Evolutionary conservation across 306 rosid species (phyloP).

Genomic region (Dalbergia cochinchinensis): DNA sequence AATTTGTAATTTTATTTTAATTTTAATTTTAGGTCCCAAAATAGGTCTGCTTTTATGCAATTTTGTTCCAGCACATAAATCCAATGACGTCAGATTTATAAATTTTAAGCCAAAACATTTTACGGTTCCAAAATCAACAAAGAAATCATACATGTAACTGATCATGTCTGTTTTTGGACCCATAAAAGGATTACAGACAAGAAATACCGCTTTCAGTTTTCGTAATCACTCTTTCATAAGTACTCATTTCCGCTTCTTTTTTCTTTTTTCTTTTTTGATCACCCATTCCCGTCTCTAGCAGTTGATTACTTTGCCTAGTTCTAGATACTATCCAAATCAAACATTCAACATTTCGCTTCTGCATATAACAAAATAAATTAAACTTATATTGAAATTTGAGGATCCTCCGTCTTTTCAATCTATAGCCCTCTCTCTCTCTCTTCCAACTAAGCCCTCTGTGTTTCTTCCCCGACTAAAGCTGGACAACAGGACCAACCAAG

Average conservation of each 20-base stretch:
- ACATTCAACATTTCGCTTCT: conserved; percentile 3
- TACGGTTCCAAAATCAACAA: neutral
- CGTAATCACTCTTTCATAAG: neutral
- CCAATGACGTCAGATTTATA: neutral
- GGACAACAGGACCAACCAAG: conserved; percentile 20
- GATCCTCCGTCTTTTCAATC: conserved; percentile 37
- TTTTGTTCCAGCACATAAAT: neutral
- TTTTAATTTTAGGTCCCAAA: no score
- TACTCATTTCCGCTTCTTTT: neutral
- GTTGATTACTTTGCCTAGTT: neutral
- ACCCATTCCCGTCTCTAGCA: neutral
- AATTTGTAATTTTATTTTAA: no score
- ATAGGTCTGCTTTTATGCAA: no score
- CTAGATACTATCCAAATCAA: conserved; percentile 6
- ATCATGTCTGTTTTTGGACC: conserved; percentile 18
- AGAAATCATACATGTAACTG: neutral
- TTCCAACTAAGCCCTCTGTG: neutral
- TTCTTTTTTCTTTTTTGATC: no score
- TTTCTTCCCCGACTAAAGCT: neutral
- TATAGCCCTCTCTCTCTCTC: neutral
- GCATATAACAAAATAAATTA: conserved; percentile 27
- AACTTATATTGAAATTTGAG: conserved; percentile 37
- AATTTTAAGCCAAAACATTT: neutral
- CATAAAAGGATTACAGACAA: conserved; percentile 33
- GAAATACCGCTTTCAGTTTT: conserved; percentile 4